Evolutionary conservation across 441 rosid species (phyloP).

Genomic region (Adansonia rubrostipa): DNA sequence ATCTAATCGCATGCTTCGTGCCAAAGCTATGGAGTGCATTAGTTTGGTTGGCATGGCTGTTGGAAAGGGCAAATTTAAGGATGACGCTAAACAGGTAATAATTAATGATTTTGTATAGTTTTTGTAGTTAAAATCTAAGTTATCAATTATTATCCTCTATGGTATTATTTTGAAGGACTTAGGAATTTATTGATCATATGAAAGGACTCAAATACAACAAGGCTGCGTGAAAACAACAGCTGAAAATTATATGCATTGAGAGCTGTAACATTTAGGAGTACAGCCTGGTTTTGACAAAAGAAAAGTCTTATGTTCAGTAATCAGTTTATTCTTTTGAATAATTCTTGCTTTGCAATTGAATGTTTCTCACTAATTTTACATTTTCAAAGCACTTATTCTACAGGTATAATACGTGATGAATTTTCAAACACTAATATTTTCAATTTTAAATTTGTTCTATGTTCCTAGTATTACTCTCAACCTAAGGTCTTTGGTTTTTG

Average conservation of each 20-base stretch:
- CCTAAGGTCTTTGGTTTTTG: background rate
- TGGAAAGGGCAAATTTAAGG: conserved; percentile 54
- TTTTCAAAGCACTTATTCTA: background rate
- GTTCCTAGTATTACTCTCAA: background rate
- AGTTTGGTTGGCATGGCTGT: conserved; percentile 58
- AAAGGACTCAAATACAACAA: conserved; percentile 12
- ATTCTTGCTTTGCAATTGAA: background rate
- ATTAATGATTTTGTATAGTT: conserved; percentile 9
- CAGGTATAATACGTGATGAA: background rate
- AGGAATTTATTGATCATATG: background rate
- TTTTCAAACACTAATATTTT: background rate
- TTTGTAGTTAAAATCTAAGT: background rate
- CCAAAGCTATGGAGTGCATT: conserved; percentile 57
- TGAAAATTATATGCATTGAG: background rate
- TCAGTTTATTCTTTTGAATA: background rate
- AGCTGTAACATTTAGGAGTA: background rate
- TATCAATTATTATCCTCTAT: conserved; percentile 8
- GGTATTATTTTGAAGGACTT: background rate
- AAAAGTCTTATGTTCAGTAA: background rate
- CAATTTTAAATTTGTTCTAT: background rate
- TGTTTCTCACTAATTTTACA: background rate
- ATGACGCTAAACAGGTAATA: conserved; percentile 55
- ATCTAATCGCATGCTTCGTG: conserved; percentile 53
- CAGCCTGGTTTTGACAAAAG: background rate
- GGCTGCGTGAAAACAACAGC: conserved; percentile 1